Evolutionary conservation across 2,329 filamentous ascomycete species (phyloP), one percentile per base, ranked within the genome.

Genomic region (Colletotrichum cuscutae): DNA sequence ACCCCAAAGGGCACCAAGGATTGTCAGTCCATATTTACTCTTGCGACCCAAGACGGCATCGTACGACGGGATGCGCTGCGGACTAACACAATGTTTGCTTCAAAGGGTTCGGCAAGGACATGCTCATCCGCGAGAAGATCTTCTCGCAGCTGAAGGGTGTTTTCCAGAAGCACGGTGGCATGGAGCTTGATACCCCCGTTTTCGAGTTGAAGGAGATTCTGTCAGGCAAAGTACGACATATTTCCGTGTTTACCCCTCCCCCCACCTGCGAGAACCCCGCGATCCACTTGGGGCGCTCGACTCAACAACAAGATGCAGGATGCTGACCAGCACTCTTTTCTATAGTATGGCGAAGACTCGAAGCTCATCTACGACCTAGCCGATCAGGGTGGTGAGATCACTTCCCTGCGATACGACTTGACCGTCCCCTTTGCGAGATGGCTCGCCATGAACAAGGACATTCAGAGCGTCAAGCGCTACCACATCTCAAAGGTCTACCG

Each of bases 371-470:
- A 75, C 72, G 72, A 75, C 68, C 88, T 97, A 75, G 91, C 93
- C 79, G 94, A 97, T 80, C 95, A 97, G 82, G 94, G 95, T 78
- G 94, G 95, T 75, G 95, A 97, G 85, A 46, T 86, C 94, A 72
- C 83, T 24, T 95, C 94, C 26, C 87, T 97, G 74, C 91, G 95
- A 78, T 97, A 97, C 84, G 95, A 97, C 80, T 85, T 97, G 77
- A 97, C 95, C 1, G 95, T 97, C 12, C 95, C 95, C 37, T 97
- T 98, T 80, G 95, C 96, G 74, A 92, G 95, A 79, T 98, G 93
- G 91, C 89, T 98, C 74, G 95, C 95, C 78, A 97, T 97, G 94
- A 97, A 97, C 84, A 89, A 92, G 75, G 88, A 91, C 75, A 88
- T 97, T 68, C 91, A 94, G 82, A 92, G 88, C 82, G 96, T 98